Base-by-base conservation (phyloP, 2,329 filamentous ascomycete genomes). In the Arthroderma sp. region DNA sequence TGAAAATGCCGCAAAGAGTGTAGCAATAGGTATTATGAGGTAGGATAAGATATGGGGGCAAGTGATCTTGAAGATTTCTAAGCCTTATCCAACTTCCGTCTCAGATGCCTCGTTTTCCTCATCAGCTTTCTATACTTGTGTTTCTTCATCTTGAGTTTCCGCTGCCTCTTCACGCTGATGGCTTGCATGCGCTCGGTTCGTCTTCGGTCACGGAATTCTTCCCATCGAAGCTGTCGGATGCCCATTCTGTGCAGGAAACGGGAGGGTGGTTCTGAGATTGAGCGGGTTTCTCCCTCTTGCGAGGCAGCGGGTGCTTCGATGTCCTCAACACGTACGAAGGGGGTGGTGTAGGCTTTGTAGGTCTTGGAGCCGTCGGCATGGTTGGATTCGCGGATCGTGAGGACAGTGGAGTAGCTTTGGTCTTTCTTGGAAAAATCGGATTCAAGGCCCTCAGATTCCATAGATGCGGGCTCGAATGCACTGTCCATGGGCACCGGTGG, bases 91-190 rank as follows among this genome's bases (percentile, higher is more conserved):
- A 91, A 72, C 71, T 88, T 94, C 62, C 87, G 80, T 62, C 89
- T 82, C 71, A 87, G 66, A 62, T 86, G 89, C 64, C 89, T 79
- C 59, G 89, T 95, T 66, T 80, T 77, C 74, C 83, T 85, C 84
- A 94, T 87, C 55, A 96, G 73, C 78, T 98, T 98, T 87, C 95
- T 96, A 69, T 94, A 94, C 80, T 98, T 98, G 77, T 96, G 89
- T 78, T 96, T 98, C 84, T 98, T 98, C 88, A 98, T 98, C 78
- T 87, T 94, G 60, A 95, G 70, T 71, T 91, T 93, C 61, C 87
- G 75, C 68, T 94, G 86, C 65, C 91, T 77, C 73, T 82, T 87
- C 55, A 95, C 89, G 60, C 86, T 94, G 61, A 98, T 86, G 51
- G 86, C 77, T 49, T 81, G 69, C 82, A 94, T 88, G 62, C 63